Percentiles rank a stretch among this genome's conserved stretches.
Evolutionary conservation across 331 rosid genomes (phyloP).

Genomic region (Pyrus hybrid): DNA sequence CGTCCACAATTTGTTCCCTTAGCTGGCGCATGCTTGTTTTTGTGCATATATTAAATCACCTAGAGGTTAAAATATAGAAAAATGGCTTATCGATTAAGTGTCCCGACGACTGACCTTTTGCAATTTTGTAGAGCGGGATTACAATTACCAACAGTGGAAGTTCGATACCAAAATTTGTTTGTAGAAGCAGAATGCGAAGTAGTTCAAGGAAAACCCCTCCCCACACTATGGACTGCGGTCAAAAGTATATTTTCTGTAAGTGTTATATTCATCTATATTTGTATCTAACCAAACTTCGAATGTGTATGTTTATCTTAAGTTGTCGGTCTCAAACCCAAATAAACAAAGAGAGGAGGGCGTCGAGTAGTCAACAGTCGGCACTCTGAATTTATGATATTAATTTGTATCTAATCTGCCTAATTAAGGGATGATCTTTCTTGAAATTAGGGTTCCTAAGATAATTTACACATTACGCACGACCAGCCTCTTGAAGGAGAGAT

Average conservation of each 20-base stretch:
- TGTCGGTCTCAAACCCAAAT: too few relatives aligned
- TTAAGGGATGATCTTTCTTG: not conserved
- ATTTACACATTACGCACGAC: not conserved
- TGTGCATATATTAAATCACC: not conserved
- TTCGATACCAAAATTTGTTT: conserved; percentile 6
- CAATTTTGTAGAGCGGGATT: conserved; percentile 12
- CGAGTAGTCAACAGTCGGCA: too few relatives aligned
- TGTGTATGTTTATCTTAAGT: too few relatives aligned
- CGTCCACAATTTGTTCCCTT: too few relatives aligned
- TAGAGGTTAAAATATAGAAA: not conserved
- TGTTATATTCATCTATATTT: not conserved
- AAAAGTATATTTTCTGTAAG: conserved; percentile 6
- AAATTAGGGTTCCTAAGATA: not conserved
- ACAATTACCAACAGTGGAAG: conserved; percentile 16
- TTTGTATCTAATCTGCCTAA: not conserved
- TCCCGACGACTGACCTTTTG: not conserved
- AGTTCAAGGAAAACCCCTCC: conserved; percentile 33
- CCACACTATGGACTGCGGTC: conserved; percentile 36
- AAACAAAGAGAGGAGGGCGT: too few relatives aligned
- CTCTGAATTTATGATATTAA: too few relatives aligned
- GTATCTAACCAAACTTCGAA: too few relatives aligned
- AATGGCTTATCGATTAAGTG: not conserved
- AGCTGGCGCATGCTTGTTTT: not conserved
- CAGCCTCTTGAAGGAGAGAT: not conserved
- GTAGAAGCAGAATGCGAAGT: conserved; percentile 36